Evolutionary conservation across 768 basidiomycete genomes (phyloP).

Genomic region (Rhodosporidiobolus odoratus): DNA sequence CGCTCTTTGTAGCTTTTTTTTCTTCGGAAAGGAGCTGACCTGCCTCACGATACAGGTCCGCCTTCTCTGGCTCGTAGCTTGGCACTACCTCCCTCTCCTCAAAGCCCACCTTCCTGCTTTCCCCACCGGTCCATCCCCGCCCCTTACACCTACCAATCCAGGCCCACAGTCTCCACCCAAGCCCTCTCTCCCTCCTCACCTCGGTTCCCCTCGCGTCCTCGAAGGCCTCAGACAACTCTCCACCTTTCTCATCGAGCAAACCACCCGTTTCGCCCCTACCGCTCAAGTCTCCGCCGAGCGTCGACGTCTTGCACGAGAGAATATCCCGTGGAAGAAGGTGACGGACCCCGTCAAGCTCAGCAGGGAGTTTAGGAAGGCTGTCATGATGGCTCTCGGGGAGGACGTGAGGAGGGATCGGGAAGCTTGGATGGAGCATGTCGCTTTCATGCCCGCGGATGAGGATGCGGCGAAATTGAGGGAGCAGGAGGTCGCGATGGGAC

Average conservation of each 20-base stretch:
- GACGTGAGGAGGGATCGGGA: slow-evolving; percentile 12
- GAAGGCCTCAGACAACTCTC: slow-evolving; percentile 66
- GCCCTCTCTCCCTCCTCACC: slow-evolving; percentile 3
- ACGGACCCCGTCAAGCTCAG: slow-evolving; percentile 31
- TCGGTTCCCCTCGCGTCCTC: slow-evolving; percentile 55
- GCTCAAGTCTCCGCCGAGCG: slow-evolving; percentile 33
- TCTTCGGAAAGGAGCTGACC: too few relatives aligned
- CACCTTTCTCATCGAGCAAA: slow-evolving; percentile 73
- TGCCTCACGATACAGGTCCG: too few relatives aligned
- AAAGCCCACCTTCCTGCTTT: slow-evolving; percentile 64
- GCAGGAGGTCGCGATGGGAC: not conserved
- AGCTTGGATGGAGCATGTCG: slow-evolving; percentile 14
- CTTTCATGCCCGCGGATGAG: not conserved
- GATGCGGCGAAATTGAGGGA: not conserved
- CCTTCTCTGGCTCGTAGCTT: slow-evolving; percentile 29
- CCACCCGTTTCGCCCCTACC: slow-evolving; percentile 55
- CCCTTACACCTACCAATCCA: slow-evolving; percentile 51
- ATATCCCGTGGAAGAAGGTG: slow-evolving; percentile 39
- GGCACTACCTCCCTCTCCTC: slow-evolving; percentile 68
- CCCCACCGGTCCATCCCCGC: slow-evolving; percentile 7
- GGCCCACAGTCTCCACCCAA: not conserved
- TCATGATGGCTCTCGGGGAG: slow-evolving; percentile 28
- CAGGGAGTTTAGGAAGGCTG: slow-evolving; percentile 26
- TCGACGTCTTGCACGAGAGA: slow-evolving; percentile 33
- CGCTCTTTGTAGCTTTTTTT: too few relatives aligned